Conservation (phyloP, 1,139 yeast species). For the Candida neerlandica region DNA sequence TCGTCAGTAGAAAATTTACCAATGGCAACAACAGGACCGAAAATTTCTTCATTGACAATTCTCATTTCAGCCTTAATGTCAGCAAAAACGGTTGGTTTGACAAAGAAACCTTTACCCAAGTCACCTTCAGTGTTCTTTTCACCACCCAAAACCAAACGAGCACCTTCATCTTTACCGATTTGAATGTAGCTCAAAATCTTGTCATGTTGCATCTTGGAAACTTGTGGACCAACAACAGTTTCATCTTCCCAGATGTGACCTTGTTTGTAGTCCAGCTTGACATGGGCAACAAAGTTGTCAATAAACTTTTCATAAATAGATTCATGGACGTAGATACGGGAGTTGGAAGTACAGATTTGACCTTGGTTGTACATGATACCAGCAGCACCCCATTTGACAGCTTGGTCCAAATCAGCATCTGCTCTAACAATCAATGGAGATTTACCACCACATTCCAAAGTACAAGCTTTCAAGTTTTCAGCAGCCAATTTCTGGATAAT, state of each 20-base stretch:
- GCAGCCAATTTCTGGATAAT: slow-evolving; percentile 64
- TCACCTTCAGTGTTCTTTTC: slow-evolving; percentile 40
- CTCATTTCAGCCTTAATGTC: slow-evolving; percentile 55
- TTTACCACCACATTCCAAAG: slow-evolving; percentile 95
- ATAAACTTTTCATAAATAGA: slow-evolving; percentile 53
- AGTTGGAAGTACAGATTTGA: slow-evolving; percentile 50
- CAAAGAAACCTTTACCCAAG: slow-evolving; percentile 47
- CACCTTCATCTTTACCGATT: slow-evolving; percentile 59
- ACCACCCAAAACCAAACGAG: slow-evolving; percentile 51
- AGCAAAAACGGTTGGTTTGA: slow-evolving; percentile 58
- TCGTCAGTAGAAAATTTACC: slow-evolving; percentile 56
- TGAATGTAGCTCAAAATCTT: slow-evolving; percentile 55
- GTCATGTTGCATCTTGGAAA: slow-evolving; percentile 67
- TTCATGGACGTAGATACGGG: slow-evolving; percentile 49
- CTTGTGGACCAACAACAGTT: slow-evolving; percentile 78
- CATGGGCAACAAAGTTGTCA: slow-evolving; percentile 35
- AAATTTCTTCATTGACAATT: slow-evolving; percentile 59
- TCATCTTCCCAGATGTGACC: slow-evolving; percentile 60
- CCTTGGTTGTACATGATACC: slow-evolving; percentile 82
- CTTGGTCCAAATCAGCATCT: slow-evolving; percentile 77
- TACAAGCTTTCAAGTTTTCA: slow-evolving; percentile 62
- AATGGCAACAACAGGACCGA: slow-evolving; percentile 61
- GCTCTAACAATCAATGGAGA: slow-evolving; percentile 72
- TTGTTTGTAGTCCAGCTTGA: slow-evolving; percentile 50
- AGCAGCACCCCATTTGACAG: slow-evolving; percentile 82